Conservation (phyloP, 306 rosid species). For the Vigna radiata region DNA sequence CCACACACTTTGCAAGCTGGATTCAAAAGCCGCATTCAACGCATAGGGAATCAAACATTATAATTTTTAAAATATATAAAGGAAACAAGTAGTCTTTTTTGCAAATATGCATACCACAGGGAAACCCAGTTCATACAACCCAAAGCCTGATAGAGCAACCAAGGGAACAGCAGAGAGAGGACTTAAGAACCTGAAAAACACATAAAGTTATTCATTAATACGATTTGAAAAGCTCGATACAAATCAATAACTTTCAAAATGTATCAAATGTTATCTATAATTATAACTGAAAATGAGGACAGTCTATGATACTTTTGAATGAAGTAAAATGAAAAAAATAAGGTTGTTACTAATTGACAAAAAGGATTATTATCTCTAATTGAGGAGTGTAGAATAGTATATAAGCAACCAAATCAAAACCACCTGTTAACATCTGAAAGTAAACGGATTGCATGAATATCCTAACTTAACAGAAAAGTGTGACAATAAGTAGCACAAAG, state of each 20-base stretch:
- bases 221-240: slow-evolving; percentile 1
- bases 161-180: slow-evolving; percentile 91
- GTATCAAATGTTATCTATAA: neutral
- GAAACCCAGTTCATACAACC: slow-evolving; percentile 86
- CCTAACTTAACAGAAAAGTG: neutral
- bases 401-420: neutral
- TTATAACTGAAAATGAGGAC: neutral
- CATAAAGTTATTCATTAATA: slow-evolving; percentile 21
- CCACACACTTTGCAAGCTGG: slow-evolving; percentile 66
- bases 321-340: neutral
- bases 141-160: slow-evolving; percentile 92
- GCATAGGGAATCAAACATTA: slow-evolving; percentile 6
- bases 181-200: slow-evolving; percentile 74
- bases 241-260: slow-evolving; percentile 12
- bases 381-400: neutral
- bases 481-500: neutral
- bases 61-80: slow-evolving; percentile 33
- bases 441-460: slow-evolving; percentile 1
- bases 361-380: neutral
- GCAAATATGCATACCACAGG: slow-evolving; percentile 73
- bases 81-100: neutral
- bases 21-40: slow-evolving; percentile 8
- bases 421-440: neutral
- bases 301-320: neutral
- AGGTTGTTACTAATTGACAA: neutral